Conservation (phyloP, 208 protist species). For the Wallacemonas sp. region DNA sequence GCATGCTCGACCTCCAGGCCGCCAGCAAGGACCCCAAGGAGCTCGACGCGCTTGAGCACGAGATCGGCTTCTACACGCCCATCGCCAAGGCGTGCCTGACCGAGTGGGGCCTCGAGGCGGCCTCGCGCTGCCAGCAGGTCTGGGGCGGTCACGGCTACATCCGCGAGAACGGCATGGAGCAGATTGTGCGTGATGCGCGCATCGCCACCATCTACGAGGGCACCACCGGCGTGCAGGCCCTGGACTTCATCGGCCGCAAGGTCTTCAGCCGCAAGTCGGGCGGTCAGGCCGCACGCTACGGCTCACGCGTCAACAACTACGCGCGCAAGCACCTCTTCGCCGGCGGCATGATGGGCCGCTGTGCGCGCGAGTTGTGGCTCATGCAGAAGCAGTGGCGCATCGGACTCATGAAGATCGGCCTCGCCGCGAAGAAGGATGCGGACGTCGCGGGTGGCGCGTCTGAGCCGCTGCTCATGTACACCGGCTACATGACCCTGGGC, state of each 20-base stretch:
- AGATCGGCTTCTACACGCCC: slow-evolving; percentile 86
- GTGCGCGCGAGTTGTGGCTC: slow-evolving; percentile 49
- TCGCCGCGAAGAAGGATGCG: slow-evolving; percentile 41
- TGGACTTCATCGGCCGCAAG: slow-evolving; percentile 89
- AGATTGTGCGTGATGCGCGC: slow-evolving; percentile 75
- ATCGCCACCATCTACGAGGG: slow-evolving; percentile 82
- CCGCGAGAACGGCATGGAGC: slow-evolving; percentile 82
- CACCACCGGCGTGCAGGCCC: slow-evolving; percentile 82
- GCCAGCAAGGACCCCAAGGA: slow-evolving; percentile 21
- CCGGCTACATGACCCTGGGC: slow-evolving; percentile 74
- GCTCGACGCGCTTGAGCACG: slow-evolving; percentile 46
- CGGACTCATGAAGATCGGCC: slow-evolving; percentile 47
- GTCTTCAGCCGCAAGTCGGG: slow-evolving; percentile 63
- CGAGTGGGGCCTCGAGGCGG: slow-evolving; percentile 76
- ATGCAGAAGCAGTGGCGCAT: slow-evolving; percentile 72
- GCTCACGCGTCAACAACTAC: slow-evolving; percentile 39
- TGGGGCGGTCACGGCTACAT: slow-evolving; percentile 85
- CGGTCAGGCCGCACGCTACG: slow-evolving; percentile 41
- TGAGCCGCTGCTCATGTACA: slow-evolving; percentile 84
- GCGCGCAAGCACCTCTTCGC: slow-evolving; percentile 37
- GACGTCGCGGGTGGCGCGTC: slow-evolving; percentile 48
- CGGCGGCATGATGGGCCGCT: slow-evolving; percentile 33
- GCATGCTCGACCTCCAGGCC: slow-evolving; percentile 61
- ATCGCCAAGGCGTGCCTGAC: slow-evolving; percentile 87
- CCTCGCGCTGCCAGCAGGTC: slow-evolving; percentile 62